phyloP scores from a whole-genome alignment of 78 protist genomes.

The Dictyostelium brefeldianum region DNA sequence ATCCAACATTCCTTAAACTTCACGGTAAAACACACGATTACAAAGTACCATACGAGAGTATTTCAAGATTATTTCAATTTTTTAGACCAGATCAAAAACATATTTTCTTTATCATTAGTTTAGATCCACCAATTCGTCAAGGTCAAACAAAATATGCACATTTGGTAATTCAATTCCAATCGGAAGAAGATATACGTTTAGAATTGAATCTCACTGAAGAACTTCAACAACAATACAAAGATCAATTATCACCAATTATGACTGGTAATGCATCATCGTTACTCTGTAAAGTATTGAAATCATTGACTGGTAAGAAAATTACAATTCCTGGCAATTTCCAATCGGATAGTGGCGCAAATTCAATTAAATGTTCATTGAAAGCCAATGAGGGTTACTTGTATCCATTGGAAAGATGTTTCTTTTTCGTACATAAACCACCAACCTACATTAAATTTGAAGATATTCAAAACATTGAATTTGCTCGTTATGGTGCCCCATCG shows the following conservation, averaged over 20 bases:
- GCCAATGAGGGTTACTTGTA: conserved; percentile 84
- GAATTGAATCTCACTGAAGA: conserved; percentile 40
- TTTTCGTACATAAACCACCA: conserved; percentile 89
- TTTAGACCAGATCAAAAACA: conserved; percentile 55
- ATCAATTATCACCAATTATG: conserved; percentile 37
- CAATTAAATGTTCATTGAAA: conserved; percentile 78
- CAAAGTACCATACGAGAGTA: conserved; percentile 68
- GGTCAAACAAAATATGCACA: conserved; percentile 84
- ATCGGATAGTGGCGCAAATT: neutral
- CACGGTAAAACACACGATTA: conserved; percentile 84
- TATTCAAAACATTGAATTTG: conserved; percentile 59
- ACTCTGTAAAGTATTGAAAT: conserved; percentile 32
- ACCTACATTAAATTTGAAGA: conserved; percentile 65
- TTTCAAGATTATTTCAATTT: conserved; percentile 68
- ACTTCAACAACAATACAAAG: conserved; percentile 44
- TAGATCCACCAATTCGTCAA: conserved; percentile 87
- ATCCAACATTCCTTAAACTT: conserved; percentile 71
- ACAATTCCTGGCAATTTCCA: conserved; percentile 40
- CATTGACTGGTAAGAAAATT: conserved; percentile 66
- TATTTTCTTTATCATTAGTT: conserved; percentile 64
- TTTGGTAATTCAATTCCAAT: conserved; percentile 75
- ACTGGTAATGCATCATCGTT: neutral
- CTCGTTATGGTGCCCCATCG: conserved; percentile 36
- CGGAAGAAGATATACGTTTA: neutral
- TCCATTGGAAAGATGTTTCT: conserved; percentile 82